Evolutionary conservation across 2,329 filamentous ascomycete species (phyloP).

Genomic region (Ascocoryne sarcoides): DNA sequence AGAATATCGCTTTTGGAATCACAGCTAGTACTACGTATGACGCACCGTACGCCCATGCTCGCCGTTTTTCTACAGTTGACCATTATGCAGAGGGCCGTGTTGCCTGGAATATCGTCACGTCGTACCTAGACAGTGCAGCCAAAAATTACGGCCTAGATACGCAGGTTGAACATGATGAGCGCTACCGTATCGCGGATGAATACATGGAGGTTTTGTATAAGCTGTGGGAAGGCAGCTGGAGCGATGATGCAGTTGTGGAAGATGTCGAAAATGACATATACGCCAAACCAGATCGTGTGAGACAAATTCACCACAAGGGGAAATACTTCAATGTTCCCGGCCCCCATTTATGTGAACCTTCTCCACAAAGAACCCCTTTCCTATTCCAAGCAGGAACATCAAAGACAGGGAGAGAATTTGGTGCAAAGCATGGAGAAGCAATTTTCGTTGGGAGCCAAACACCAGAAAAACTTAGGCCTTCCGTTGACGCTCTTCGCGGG

Average conservation of each 20-base stretch:
- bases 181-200: slow-evolving; percentile 54
- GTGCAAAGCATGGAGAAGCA: slow-evolving; percentile 59
- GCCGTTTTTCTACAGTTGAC: slow-evolving; percentile 56
- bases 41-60: slow-evolving; percentile 56
- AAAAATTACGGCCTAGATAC: no score
- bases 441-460: slow-evolving; percentile 56
- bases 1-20: slow-evolving; percentile 55
- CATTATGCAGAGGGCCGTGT: slow-evolving; percentile 52
- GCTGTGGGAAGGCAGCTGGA: slow-evolving; percentile 10
- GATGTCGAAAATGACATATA: slow-evolving; percentile 46
- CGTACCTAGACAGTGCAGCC: slow-evolving; percentile 21
- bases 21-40: slow-evolving; percentile 61
- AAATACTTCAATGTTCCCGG: slow-evolving; percentile 54
- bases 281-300: slow-evolving; percentile 14
- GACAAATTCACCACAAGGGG: slow-evolving; percentile 55
- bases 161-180: slow-evolving; percentile 62
- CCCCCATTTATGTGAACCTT: slow-evolving; percentile 41
- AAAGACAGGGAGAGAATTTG: slow-evolving; percentile 55
- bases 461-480: slow-evolving; percentile 43
- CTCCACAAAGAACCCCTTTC: slow-evolving; percentile 18
- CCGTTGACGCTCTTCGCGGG: slow-evolving; percentile 32
- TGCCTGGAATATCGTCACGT: slow-evolving; percentile 40
- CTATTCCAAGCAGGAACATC: slow-evolving; percentile 57
- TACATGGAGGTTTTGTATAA: slow-evolving; percentile 55
- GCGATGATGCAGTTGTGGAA: slow-evolving; percentile 53